Evolutionary conservation across 441 rosid genomes (phyloP), one percentile per base, ranked within the genome.

Genomic region (Caryocar brasiliense): DNA sequence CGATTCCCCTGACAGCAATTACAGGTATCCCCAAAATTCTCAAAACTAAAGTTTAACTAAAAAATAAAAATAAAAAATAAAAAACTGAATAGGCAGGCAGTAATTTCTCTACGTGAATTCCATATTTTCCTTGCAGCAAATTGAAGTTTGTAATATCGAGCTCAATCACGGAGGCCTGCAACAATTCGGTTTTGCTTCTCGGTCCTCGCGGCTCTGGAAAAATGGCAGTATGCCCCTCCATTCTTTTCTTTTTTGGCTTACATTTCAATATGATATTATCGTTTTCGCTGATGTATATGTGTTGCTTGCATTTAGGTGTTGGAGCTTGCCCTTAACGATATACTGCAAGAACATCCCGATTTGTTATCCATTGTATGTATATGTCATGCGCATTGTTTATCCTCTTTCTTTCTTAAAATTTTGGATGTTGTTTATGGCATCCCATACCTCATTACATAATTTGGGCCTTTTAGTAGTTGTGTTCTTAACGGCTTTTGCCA

Each of bases 151-250:
- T 76, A 46, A 43, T 88, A 26, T 84, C 95, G 7, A 81, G 77
- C 58, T 90, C 98, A 20, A 62, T 90, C 25, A 77, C 78, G 0
- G 95, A 81, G 73, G 82, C 78, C 3, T 85, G 95, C 78, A 92
- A 88, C 80, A 88, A 92, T 62, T 88, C 99, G 3, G 61, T 85
- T 67, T 66, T 91, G 57, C 96, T 91, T 55, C 86, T 92, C 11
- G 95, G 99, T 26, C 92, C 97, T 40, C 95, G 95, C 15, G 95
- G 97, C 42, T 83, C 92, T n/a, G 97, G 97, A 38, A 88, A 92
- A 70, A 45, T 61, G 1, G 81, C 95, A n/a, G 99, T 92, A 71
- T 47, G 67, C 26, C 41, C n/a, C 3, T 9, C 38, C 11, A 12
- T 41, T 24, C 4, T 22, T 49, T 8, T 14, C 44, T 42, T 27